phyloP scores from a whole-genome alignment of 164 flowering plant species.

The Vitis labrusca region DNA sequence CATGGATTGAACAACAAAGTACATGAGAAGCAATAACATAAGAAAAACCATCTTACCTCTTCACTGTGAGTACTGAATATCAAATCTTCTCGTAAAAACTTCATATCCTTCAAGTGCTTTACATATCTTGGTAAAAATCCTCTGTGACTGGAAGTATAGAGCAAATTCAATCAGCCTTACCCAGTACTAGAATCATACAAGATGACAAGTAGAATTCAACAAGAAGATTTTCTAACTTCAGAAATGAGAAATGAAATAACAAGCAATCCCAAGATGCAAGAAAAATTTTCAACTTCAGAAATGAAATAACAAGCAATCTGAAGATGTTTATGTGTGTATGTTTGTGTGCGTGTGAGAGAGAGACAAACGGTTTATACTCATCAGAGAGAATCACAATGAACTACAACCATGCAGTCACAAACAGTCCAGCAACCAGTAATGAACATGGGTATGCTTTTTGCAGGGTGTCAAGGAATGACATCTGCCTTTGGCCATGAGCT shows the following conservation, averaged over 20 bases:
- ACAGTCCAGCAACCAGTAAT: too few species aligned
- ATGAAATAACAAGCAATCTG: too few species aligned
- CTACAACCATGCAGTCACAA: too few species aligned
- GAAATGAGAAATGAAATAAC: not conserved
- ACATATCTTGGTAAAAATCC: slow-evolving; percentile 78
- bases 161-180: slow-evolving; percentile 1
- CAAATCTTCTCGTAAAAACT: slow-evolving; percentile 84
- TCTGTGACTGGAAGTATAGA: slow-evolving; percentile 61
- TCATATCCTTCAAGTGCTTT: slow-evolving; percentile 73
- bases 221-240: not conserved
- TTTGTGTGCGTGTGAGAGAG: too few species aligned
- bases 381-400: too few species aligned
- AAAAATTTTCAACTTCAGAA: not conserved
- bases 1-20: not conserved
- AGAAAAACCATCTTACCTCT: slow-evolving; percentile 50
- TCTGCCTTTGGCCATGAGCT: too few species aligned
- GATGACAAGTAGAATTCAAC: not conserved
- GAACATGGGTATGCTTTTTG: too few species aligned
- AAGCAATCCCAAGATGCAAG: not conserved
- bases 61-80: slow-evolving; percentile 86
- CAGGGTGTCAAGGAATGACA: too few species aligned
- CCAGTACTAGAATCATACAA: not conserved
- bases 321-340: too few species aligned
- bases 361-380: too few species aligned
- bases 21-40: not conserved